Evolutionary conservation across 805 yeast genomes (phyloP).

Genomic region (Schizosaccharomyces osmophilus): DNA sequence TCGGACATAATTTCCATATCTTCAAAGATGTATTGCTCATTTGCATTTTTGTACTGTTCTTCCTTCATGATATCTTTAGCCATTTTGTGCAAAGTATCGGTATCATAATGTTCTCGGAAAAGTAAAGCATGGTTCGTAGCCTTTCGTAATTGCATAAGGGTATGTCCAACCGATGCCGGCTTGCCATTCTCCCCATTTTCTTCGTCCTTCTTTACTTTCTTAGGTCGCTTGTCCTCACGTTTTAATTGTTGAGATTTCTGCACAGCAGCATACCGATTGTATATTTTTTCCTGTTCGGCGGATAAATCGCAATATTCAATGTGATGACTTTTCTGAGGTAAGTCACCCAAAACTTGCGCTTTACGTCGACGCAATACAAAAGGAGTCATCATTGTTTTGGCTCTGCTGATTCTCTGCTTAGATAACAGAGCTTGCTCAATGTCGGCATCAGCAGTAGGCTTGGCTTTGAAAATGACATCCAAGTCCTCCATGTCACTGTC

Average conservation of each 20-base stretch:
- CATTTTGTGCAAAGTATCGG: conserved; percentile 36
- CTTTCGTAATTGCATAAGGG: conserved; percentile 71
- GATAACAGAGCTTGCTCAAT: conserved; percentile 41
- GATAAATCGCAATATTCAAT: conserved; percentile 42
- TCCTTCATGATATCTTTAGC: conserved; percentile 56
- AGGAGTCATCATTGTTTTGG: conserved; percentile 96
- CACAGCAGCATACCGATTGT: conserved; percentile 19
- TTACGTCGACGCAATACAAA: conserved; percentile 81
- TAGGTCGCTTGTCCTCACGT: conserved; percentile 4
- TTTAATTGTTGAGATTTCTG: background rate
- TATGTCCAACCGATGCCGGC: conserved; percentile 8
- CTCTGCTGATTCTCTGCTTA: conserved; percentile 74
- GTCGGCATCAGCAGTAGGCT: conserved; percentile 10
- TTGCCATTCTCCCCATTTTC: background rate
- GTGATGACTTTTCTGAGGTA: conserved; percentile 51
- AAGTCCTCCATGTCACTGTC: conserved; percentile 62
- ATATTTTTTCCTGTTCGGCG: conserved; percentile 29
- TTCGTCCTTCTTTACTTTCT: background rate
- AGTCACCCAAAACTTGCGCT: conserved; percentile 69
- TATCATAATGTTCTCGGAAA: conserved; percentile 42
- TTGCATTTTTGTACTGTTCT: conserved; percentile 53
- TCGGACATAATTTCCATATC: conserved; percentile 93
- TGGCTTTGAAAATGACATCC: conserved; percentile 63
- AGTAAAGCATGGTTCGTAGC: conserved; percentile 82
- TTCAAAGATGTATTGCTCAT: conserved; percentile 51